phyloP scores from a whole-genome alignment of 805 yeast species.

The Kluyveromyces wickerhamii region DNA sequence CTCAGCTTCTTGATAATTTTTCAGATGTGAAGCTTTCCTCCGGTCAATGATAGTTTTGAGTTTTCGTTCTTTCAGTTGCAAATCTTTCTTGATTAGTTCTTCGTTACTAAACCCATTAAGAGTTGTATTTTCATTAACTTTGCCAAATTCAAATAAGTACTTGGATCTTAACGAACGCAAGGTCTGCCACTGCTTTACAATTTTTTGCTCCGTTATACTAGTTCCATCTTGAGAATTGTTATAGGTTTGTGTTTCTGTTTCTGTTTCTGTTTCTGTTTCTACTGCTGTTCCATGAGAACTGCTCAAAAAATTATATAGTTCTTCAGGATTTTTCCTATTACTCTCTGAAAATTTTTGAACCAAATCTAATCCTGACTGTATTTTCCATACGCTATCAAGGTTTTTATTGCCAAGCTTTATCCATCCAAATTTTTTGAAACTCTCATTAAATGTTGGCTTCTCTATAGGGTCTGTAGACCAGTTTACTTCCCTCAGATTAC shows the following conservation, averaged over 20 bases:
- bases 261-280: constrained; percentile 5
- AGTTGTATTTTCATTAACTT: constrained; percentile 31
- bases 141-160: constrained; percentile 31
- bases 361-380: constrained; percentile 33
- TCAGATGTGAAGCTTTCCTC: constrained; percentile 13
- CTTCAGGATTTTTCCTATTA: constrained; percentile 17
- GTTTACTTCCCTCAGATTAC: neutral
- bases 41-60: constrained; percentile 10
- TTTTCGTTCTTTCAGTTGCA: constrained; percentile 7
- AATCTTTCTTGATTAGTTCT: constrained; percentile 13
- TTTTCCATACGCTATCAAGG: constrained; percentile 32
- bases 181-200: constrained; percentile 35
- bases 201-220: constrained; percentile 11
- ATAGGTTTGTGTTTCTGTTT: constrained; percentile 6
- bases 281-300: constrained; percentile 4
- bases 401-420: constrained; percentile 27
- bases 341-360: constrained; percentile 15
- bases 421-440: constrained; percentile 26
- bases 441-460: constrained; percentile 9
- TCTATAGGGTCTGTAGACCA: constrained; percentile 1
- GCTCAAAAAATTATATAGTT: constrained; percentile 13
- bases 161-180: constrained; percentile 34
- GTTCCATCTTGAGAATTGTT: constrained; percentile 8
- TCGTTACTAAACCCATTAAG: constrained; percentile 33
- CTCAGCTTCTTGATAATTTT: constrained; percentile 12